phyloP scores from a whole-genome alignment of 1,139 yeast species.

The Magnusiomyces fungicola region DNA sequence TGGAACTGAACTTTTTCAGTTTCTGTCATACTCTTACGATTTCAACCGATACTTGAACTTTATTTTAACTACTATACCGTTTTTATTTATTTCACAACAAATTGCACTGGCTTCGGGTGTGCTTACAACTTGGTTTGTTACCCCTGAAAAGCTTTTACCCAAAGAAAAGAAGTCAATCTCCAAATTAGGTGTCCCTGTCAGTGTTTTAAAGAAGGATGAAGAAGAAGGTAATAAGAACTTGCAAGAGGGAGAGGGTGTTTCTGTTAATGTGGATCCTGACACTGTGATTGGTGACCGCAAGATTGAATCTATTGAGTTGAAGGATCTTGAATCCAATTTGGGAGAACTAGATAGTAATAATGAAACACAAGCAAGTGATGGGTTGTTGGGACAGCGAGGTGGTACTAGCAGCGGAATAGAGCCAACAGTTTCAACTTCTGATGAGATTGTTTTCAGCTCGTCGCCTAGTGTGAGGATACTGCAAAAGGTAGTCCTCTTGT shows the following conservation, averaged over 20 bases:
- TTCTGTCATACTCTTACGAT: not conserved
- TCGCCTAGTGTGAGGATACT: conserved; percentile 6
- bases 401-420: conserved; percentile 1
- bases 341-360: too few species aligned
- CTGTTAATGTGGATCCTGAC: not conserved
- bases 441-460: too few species aligned
- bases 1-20: not conserved
- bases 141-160: conserved; percentile 12
- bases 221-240: not conserved
- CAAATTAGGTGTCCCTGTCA: not conserved
- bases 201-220: not conserved
- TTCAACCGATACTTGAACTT: conserved; percentile 8
- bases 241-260: not conserved
- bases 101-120: conserved; percentile 14
- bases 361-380: conserved; percentile 2
- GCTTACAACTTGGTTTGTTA: conserved; percentile 11
- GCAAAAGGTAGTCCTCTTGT: conserved; percentile 8
- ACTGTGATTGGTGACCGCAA: not conserved
- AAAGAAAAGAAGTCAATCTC: not conserved
- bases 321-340: too few species aligned
- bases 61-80: conserved; percentile 10
- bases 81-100: conserved; percentile 13
- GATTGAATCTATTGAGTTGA: not conserved
- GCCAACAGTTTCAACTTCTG: not conserved
- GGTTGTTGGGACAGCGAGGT: not conserved